Percentiles rank a stretch among this genome's conserved stretches.
Conservation (phyloP, 768 basidiomycete species). For the Suillus subluteus region DNA sequence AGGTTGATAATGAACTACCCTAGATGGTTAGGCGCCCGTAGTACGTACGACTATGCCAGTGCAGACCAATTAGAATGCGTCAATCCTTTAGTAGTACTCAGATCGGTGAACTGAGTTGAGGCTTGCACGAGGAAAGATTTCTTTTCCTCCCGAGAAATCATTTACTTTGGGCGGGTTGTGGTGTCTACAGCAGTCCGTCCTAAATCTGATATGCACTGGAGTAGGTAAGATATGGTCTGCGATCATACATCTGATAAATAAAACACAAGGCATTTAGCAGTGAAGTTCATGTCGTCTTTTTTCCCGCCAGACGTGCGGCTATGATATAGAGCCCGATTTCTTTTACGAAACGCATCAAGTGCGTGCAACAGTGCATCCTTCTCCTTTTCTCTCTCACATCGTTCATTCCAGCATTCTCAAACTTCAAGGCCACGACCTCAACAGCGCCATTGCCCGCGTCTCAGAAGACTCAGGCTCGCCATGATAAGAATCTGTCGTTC, state of each 20-base stretch:
- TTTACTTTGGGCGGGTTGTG: not conserved
- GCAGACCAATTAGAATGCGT: not conserved
- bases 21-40: not conserved
- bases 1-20: not conserved
- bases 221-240: not conserved
- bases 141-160: not conserved
- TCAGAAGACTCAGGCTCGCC: too few species aligned
- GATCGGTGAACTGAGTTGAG: not conserved
- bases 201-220: not conserved
- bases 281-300: conserved; percentile 14
- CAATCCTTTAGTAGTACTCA: not conserved
- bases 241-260: not conserved
- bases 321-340: too few species aligned
- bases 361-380: too few species aligned
- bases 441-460: too few species aligned
- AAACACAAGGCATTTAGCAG: not conserved
- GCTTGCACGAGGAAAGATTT: not conserved
- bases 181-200: not conserved
- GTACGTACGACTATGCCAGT: too few species aligned
- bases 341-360: too few species aligned
- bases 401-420: too few species aligned
- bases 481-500: too few species aligned
- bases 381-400: too few species aligned
- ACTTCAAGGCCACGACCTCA: too few species aligned
- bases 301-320: conserved; percentile 19